A percentile compares a stretch with the other conserved stretches of the same genome.
Evolutionary conservation across 1,284 basidiomycete species (phyloP).

Genomic region (Neotropicomus parvogracilis): DNA sequence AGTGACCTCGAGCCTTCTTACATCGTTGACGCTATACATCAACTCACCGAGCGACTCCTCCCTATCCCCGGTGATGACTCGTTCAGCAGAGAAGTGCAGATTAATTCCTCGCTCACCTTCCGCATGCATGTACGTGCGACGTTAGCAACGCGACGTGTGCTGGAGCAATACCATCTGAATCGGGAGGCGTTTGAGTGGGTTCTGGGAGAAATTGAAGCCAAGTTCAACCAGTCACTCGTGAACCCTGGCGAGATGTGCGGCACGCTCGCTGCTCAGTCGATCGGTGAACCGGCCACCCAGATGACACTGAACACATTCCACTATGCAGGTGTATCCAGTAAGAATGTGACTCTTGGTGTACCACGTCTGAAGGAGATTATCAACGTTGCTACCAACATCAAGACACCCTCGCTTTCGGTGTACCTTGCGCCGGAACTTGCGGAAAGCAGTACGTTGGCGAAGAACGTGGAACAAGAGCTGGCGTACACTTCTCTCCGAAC

Average conservation of each 20-base stretch:
- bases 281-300: slow-evolving; percentile 98
- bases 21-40: slow-evolving; percentile 78
- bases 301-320: slow-evolving; percentile 99
- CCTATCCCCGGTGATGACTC: slow-evolving; percentile 85
- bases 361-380: slow-evolving; percentile 98
- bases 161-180: slow-evolving; percentile 85
- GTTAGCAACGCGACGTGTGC: slow-evolving; percentile 77
- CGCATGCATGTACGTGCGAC: slow-evolving; percentile 89
- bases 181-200: slow-evolving; percentile 97
- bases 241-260: slow-evolving; percentile 99
- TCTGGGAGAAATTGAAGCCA: slow-evolving; percentile 91
- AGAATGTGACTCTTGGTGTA: slow-evolving; percentile 97
- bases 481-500: slow-evolving; percentile 94
- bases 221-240: slow-evolving; percentile 89
- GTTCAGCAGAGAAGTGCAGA: slow-evolving; percentile 74
- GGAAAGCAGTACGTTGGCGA: slow-evolving; percentile 59
- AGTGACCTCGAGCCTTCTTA: slow-evolving; percentile 89
- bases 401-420: slow-evolving; percentile 93
- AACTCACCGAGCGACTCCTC: slow-evolving; percentile 67
- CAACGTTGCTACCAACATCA: slow-evolving; percentile 98
- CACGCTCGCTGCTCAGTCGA: slow-evolving; percentile 95
- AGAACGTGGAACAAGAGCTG: slow-evolving; percentile 89
- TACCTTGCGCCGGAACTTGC: slow-evolving; percentile 79
- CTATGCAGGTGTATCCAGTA: slow-evolving; percentile 97
- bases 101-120: slow-evolving; percentile 91